These are phyloP conservation scores for Colletotrichum agaves DNA, from an alignment of 2,329 filamentous ascomycete species.

Conservation along the genomic window DNA sequence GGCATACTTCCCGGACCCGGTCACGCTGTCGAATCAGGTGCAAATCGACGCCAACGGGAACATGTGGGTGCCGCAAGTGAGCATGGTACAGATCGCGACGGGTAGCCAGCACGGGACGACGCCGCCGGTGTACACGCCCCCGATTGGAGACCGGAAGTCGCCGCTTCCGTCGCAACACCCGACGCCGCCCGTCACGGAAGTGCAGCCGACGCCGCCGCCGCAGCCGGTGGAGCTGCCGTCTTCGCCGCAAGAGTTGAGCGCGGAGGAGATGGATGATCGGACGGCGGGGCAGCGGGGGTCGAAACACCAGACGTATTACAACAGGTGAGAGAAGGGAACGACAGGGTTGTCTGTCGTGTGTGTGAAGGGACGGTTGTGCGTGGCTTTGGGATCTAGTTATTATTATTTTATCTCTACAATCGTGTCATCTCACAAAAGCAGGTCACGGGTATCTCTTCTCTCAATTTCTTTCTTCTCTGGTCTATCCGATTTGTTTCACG, in stretches of 20 bases:
- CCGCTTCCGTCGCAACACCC: neutral
- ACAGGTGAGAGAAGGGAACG: neutral
- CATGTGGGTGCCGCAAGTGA: slow-evolving; percentile 48
- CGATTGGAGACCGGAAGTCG: slow-evolving; percentile 20
- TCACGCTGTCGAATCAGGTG: slow-evolving; percentile 34
- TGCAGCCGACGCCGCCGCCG: slow-evolving; percentile 8
- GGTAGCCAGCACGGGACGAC: slow-evolving; percentile 16
- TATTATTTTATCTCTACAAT: neutral
- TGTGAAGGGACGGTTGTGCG: too few relatives aligned
- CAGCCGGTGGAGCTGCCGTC: slow-evolving; percentile 9
- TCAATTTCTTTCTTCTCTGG: neutral
- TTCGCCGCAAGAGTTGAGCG: slow-evolving; percentile 33
- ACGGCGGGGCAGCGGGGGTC: neutral
- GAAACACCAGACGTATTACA: slow-evolving; percentile 35
- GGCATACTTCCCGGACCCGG: slow-evolving; percentile 31
- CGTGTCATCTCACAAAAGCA: neutral
- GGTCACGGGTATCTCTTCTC: neutral
- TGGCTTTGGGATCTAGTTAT: too few relatives aligned
- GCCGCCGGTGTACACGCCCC: slow-evolving; percentile 32
- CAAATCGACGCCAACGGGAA: slow-evolving; percentile 48
- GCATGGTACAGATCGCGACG: slow-evolving; percentile 43
- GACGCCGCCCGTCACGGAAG: neutral
- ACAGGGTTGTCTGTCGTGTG: too few relatives aligned
- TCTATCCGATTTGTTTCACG: neutral
- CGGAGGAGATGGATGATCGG: slow-evolving; percentile 13